A percentile compares a stretch with the other conserved stretches of the same genome.
These are phyloP conservation scores for Tritrichomonas musculus DNA, from an alignment of 208 protist genomes.

Conservation along the genomic window DNA sequence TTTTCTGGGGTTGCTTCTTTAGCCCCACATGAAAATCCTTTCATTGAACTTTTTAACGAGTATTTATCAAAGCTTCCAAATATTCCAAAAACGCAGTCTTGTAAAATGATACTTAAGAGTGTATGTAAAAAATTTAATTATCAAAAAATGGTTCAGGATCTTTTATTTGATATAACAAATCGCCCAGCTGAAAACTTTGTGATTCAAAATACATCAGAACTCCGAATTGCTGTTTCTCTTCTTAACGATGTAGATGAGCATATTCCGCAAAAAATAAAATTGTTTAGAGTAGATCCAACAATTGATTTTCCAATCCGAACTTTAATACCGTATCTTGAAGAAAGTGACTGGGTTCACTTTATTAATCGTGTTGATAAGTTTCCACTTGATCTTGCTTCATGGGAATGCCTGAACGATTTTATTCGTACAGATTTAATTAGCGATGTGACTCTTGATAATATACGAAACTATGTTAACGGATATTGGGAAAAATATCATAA, in stretches of 20 bases:
- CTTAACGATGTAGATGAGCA: background rate
- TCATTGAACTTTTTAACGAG: background rate
- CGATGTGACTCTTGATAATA: background rate
- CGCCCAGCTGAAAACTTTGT: too few relatives aligned
- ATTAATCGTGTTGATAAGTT: background rate
- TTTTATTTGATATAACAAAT: too few relatives aligned
- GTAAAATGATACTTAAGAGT: background rate
- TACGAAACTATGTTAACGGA: background rate
- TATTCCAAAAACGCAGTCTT: background rate
- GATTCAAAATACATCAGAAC: too few relatives aligned
- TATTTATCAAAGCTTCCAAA: background rate
- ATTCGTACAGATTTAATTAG: background rate
- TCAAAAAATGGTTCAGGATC: background rate
- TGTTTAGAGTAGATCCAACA: background rate
- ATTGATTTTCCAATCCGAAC: background rate
- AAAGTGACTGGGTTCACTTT: background rate
- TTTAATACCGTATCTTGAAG: background rate
- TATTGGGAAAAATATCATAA: background rate
- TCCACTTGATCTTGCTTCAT: background rate
- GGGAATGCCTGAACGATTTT: background rate
- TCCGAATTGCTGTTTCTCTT: too few relatives aligned
- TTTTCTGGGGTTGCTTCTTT: background rate
- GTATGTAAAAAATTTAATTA: background rate
- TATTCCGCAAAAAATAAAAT: background rate
- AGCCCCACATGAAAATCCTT: background rate